These are phyloP conservation scores for Clonostachys chloroleuca DNA, from an alignment of 2,329 filamentous ascomycete genomes.

Conservation along the genomic window DNA sequence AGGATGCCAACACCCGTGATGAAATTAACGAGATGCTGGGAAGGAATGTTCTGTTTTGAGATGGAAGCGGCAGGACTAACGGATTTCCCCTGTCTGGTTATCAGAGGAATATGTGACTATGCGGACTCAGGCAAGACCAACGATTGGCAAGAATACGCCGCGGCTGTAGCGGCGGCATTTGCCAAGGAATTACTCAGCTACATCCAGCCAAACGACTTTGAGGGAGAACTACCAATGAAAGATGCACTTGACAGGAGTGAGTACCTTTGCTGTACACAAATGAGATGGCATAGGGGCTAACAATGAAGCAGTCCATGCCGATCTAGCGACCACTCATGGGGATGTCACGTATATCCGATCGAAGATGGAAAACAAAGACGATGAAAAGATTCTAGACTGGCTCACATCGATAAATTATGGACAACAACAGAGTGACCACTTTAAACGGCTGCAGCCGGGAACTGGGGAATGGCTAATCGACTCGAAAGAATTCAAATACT, in stretches of 20 bases:
- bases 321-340: background rate
- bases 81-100: constrained; percentile 17
- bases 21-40: constrained; percentile 5
- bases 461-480: background rate
- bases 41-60: constrained; percentile 7
- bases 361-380: background rate
- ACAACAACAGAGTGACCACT: background rate
- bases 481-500: background rate
- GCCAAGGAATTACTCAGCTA: constrained; percentile 6
- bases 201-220: background rate
- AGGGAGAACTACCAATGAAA: background rate
- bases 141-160: constrained; percentile 23
- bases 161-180: constrained; percentile 17
- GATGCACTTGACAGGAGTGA: background rate
- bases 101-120: constrained; percentile 27
- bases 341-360: background rate
- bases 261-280: background rate
- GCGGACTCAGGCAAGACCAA: constrained; percentile 28
- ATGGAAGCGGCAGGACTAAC: constrained; percentile 14
- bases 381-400: background rate
- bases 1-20: constrained; percentile 12
- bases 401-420: background rate
- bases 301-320: background rate
- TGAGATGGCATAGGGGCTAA: background rate
- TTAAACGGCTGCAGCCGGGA: background rate